Conservation (phyloP, 1,284 basidiomycete genomes). For the Porogramme epimiltina region DNA sequence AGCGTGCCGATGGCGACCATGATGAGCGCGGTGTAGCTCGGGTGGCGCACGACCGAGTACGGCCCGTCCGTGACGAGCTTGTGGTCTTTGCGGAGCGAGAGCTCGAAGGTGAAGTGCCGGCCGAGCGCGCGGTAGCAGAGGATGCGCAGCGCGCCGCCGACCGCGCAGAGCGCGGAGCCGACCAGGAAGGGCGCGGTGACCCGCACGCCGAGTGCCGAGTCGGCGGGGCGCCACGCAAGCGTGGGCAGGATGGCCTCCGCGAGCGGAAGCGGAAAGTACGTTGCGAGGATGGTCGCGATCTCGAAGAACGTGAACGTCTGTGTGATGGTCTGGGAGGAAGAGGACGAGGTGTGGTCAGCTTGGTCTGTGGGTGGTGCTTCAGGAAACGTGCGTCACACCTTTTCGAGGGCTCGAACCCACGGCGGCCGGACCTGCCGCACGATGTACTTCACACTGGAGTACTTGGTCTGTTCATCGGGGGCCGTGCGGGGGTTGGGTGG, state of each 20-base stretch:
- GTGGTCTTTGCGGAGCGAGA: slow-evolving; percentile 23
- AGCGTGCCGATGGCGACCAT: slow-evolving; percentile 18
- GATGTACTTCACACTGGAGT: slow-evolving; percentile 15
- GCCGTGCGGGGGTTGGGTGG: slow-evolving; percentile 14
- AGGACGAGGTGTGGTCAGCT: not conserved
- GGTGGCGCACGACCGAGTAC: slow-evolving; percentile 28
- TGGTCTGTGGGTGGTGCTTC: too few relatives aligned
- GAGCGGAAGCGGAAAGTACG: slow-evolving; percentile 1
- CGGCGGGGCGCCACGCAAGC: slow-evolving; percentile 10
- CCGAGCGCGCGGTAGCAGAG: slow-evolving; percentile 25
- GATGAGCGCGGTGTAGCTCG: slow-evolving; percentile 22
- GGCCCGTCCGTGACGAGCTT: slow-evolving; percentile 26
- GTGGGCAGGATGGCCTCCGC: slow-evolving; percentile 4
- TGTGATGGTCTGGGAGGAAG: slow-evolving; percentile 9
- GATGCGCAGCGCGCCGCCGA: slow-evolving; percentile 21
- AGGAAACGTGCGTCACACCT: slow-evolving; percentile 5
- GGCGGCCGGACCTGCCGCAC: slow-evolving; percentile 17
- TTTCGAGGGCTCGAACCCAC: slow-evolving; percentile 18
- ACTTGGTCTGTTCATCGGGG: slow-evolving; percentile 14
- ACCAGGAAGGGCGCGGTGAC: slow-evolving; percentile 19
- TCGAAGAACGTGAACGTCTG: slow-evolving; percentile 16
- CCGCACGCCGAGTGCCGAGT: slow-evolving; percentile 13
- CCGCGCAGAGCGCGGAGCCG: slow-evolving; percentile 13
- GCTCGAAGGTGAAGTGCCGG: slow-evolving; percentile 27
- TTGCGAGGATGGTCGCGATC: slow-evolving; percentile 14